phyloP scores from a whole-genome alignment of 352 stramenopile species.

The Blastocystis sp. region DNA sequence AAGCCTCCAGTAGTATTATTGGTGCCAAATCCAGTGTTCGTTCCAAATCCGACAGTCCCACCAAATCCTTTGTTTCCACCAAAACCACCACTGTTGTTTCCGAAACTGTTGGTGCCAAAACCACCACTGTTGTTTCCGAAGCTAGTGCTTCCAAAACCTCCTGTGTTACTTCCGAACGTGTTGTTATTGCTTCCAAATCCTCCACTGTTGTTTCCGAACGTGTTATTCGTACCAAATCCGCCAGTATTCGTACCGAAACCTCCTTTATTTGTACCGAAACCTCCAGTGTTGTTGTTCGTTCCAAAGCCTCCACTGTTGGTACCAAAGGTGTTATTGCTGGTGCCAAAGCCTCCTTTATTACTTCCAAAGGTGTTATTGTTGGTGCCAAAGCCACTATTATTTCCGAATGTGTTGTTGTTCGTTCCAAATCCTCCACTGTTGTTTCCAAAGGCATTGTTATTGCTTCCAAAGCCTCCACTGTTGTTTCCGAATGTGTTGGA shows the following conservation, averaged over 20 bases:
- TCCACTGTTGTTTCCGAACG: neutral
- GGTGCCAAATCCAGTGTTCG: neutral
- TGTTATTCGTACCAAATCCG: neutral
- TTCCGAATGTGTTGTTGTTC: neutral
- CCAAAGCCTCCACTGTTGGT: neutral
- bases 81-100: neutral
- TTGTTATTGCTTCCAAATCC: neutral
- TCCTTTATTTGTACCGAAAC: neutral
- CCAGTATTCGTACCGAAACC: neutral
- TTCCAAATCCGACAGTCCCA: neutral
- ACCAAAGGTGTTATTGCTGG: neutral
- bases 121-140: neutral
- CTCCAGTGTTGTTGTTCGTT: conserved; percentile 37
- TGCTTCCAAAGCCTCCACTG: neutral
- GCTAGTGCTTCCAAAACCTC: neutral
- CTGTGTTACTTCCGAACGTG: neutral
- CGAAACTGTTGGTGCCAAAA: conserved; percentile 4
- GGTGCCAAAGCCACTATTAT: neutral
- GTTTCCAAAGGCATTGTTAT: neutral
- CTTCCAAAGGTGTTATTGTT: neutral
- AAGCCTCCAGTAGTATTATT: neutral
- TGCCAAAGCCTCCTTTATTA: neutral
- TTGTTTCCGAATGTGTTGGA: neutral
- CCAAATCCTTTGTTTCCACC: neutral
- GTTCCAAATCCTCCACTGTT: neutral